phyloP scores from a whole-genome alignment of 2,329 filamentous ascomycete genomes.

The Drechslera avenae region DNA sequence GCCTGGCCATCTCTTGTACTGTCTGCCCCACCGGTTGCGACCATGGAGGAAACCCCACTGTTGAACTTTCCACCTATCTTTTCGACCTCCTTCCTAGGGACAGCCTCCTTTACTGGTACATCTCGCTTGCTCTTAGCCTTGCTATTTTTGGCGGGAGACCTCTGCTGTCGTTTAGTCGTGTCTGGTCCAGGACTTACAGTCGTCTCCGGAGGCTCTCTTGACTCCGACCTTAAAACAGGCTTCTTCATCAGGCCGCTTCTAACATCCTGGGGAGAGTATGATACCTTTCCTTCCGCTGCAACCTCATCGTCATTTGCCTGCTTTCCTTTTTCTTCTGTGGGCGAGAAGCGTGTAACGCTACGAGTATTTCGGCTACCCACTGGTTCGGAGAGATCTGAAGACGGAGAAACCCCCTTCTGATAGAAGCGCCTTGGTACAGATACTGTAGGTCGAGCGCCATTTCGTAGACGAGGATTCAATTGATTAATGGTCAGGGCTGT shows the following conservation, averaged over 20 bases:
- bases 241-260: conserved; percentile 38
- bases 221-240: neutral
- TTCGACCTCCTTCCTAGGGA: neutral
- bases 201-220: too few relatives aligned
- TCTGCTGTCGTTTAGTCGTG: conserved; percentile 23
- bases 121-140: conserved; percentile 1
- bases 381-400: neutral
- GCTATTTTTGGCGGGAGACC: conserved; percentile 17
- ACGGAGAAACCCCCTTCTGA: conserved; percentile 11
- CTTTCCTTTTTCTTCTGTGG: conserved; percentile 1
- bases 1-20: neutral
- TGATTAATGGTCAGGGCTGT: conserved; percentile 17
- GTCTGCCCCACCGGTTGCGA: neutral
- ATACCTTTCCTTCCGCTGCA: neutral
- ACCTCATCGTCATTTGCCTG: neutral
- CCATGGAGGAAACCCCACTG: neutral
- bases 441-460: conserved; percentile 15
- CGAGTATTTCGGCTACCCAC: conserved; percentile 1
- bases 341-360: neutral
- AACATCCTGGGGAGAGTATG: conserved; percentile 47
- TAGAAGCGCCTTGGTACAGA: conserved; percentile 32
- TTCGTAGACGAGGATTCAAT: conserved; percentile 14
- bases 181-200: conserved; percentile 21
- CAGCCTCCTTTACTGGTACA: neutral
- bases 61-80: neutral